Evolutionary conservation across 2,329 filamentous ascomycete species (phyloP).

Genomic region (Gremmenia infestans): DNA sequence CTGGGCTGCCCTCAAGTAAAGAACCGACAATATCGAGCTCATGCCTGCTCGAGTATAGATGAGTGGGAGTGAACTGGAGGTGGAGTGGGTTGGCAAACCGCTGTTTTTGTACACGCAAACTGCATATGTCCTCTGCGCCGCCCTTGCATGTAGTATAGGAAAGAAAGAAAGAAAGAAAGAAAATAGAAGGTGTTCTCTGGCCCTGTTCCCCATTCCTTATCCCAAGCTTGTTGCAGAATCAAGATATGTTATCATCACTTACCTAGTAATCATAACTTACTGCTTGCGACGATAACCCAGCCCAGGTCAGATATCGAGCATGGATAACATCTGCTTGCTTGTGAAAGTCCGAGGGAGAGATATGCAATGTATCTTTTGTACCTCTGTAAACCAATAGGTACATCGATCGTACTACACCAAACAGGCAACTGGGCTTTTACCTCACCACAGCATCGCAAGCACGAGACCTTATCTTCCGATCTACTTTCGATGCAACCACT

Average conservation of each 20-base stretch:
- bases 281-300: too few species aligned
- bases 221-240: too few species aligned
- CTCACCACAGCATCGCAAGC: background rate
- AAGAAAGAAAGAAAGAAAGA: conserved; percentile 20
- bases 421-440: background rate
- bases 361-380: too few species aligned
- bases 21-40: conserved; percentile 9
- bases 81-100: conserved; percentile 6
- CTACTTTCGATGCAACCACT: background rate
- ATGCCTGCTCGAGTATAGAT: conserved; percentile 15
- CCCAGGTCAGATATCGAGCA: background rate
- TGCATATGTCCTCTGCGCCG: conserved; percentile 23
- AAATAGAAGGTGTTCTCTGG: background rate
- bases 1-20: conserved; percentile 87
- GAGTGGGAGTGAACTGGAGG: conserved; percentile 9
- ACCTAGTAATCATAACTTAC: too few species aligned
- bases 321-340: too few species aligned
- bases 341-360: too few species aligned
- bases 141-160: conserved; percentile 30
- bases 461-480: conserved; percentile 7
- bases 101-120: conserved; percentile 24
- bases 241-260: too few species aligned
- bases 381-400: too few species aligned
- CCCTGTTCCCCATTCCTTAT: background rate
- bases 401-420: too few species aligned